A percentile compares a stretch with the other conserved stretches of the same genome.
Evolutionary conservation across 192 early-diverging fungal species (phyloP).

Genomic region (Dissophora globulifera): DNA sequence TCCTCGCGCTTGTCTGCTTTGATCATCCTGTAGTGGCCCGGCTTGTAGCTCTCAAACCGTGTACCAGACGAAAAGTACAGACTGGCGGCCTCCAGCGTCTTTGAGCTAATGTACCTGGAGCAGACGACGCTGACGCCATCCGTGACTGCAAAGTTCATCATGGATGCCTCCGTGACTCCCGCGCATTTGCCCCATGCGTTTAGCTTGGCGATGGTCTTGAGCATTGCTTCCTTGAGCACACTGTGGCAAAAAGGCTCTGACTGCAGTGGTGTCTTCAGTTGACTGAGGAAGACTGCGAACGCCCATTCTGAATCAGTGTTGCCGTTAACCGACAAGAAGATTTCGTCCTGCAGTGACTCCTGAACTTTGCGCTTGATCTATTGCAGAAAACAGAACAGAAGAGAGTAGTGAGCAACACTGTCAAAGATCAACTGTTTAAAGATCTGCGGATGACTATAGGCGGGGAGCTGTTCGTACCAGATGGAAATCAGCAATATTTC

Average conservation of each 20-base stretch:
- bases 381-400: too few species aligned
- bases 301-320: slow-evolving; percentile 86
- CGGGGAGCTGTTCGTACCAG: slow-evolving; percentile 51
- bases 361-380: slow-evolving; percentile 77
- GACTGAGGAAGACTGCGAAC: slow-evolving; percentile 81
- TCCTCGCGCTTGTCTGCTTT: slow-evolving; percentile 79
- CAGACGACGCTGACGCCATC: slow-evolving; percentile 81
- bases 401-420: too few species aligned
- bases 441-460: too few species aligned
- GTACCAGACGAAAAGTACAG: slow-evolving; percentile 86
- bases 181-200: slow-evolving; percentile 76
- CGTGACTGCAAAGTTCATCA: slow-evolving; percentile 88
- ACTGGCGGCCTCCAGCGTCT: slow-evolving; percentile 74
- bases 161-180: slow-evolving; percentile 70
- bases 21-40: slow-evolving; percentile 78
- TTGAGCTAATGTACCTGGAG: slow-evolving; percentile 78
- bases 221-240: slow-evolving; percentile 76
- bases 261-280: slow-evolving; percentile 63
- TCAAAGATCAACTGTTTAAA: too few species aligned
- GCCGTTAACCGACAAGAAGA: slow-evolving; percentile 77
- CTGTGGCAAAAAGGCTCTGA: slow-evolving; percentile 64
- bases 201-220: slow-evolving; percentile 77
- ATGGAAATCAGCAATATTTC: slow-evolving; percentile 72
- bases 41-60: slow-evolving; percentile 71
- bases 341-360: slow-evolving; percentile 69